Base-by-base conservation (phyloP, 225 moss, liverwort and hornwort species). In the Takakia lepidozioides region DNA sequence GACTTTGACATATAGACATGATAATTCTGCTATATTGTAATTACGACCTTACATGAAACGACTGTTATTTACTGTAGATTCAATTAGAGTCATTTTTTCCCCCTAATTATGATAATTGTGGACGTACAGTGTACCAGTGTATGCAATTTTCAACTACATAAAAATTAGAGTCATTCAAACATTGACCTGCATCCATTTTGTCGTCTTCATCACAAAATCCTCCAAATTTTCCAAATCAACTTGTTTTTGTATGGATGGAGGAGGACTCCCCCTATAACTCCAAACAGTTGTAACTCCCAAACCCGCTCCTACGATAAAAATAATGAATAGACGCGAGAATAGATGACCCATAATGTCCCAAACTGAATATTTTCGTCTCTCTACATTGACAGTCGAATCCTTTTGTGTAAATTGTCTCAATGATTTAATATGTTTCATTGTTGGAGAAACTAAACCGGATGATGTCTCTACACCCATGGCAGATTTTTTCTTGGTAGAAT, bases 141-240 rank as follows among this genome's bases (percentile, higher is more conserved):
- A 32, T 0, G 32, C 32, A 32, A 11, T 6, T 32, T 32, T 32
- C 32, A 6, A 6, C 32, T 11, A 32, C 8, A 32, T 7, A 32
- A 1, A 7, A 32, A 32, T 11, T 6, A 32, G 32, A 32, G 11
- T 32, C 32, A 32, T 32, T 0, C 8, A 32, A 32, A 11, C 32
- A 29, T 28, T 28, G 24, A 74, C 79, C 79, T 95, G 90, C 84
- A 87, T 85, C 95, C 95, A 90, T 65, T 87, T 90, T 9, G 79
- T 77, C 0, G 82, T 90, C 69, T 80, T 90, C 2, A 84, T 52
- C 4, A 95, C 80, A 69, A 82, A 95, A 58, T 95, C 90, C 62
- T 88, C 88, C 29, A 93, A 55, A 64, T 88, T 88, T 53, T 93
- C 92, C 26, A 93, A 72, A 59, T 93, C 88, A 25, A 46, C 48